Base-by-base conservation (phyloP, 129 eudicot species). In the Flaveria robusta region DNA sequence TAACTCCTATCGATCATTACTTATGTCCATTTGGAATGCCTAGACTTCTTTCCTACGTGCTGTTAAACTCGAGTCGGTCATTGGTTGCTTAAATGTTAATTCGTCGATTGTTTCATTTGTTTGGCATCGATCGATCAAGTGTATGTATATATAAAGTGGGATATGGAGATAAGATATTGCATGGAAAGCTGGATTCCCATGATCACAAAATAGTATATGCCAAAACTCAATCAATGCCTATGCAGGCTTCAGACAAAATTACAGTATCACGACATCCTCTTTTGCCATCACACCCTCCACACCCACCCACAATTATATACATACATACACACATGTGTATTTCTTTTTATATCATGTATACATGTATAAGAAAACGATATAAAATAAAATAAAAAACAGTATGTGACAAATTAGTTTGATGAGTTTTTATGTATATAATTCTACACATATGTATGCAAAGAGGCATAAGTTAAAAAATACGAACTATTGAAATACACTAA, bases 211-310 rank as follows among this genome's bases (percentile, higher is more conserved):
- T 74, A 49, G 66, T 63, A 42, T 79, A 26, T 79, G 77, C 83
- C 83, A 79, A 72, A 79, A 50, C 43, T 79, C 73, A 79, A 79
- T 79, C 67, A 79, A 64, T 79, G 31, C 50, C n/a, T 64, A 11
- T 79, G 56, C 83, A 79, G 83, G 78, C 82, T 79, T 72, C 47
- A 39, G 83, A 72, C 74, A 79, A 79, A 24, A 79, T 72, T 72
- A 52, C 56, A 71, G 29, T 78, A 63, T 55, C 59, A 76, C 41
- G 42, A 24, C 74, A 50, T 67, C 72, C 34, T 55, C 67, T 56
- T 22, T 37, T 47, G 37, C 70, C 59, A 22, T 39, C 50, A 29
- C 71, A 6, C 43, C 65, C 29, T 24, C 74, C 37, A 14, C 54
- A 16, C 80, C 31, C 80, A 66, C 52, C 50, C 41, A 54, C 15